phyloP scores from a whole-genome alignment of 2,329 filamentous ascomycete species.

The Microsporum ferrugineum region DNA sequence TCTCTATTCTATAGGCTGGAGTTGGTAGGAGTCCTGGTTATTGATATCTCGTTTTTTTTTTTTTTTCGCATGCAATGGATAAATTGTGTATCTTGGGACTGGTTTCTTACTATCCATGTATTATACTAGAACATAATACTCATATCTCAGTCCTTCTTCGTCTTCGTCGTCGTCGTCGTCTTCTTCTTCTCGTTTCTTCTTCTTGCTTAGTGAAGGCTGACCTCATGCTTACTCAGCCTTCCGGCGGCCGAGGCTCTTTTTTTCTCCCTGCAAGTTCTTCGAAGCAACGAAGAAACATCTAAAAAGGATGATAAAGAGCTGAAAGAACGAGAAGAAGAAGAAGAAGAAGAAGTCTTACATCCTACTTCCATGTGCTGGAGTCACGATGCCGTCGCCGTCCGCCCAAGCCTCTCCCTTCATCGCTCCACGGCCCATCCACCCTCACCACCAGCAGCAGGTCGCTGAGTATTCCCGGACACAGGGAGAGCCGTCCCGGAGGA shows the following conservation, averaged over 20 bases:
- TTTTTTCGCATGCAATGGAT: no score
- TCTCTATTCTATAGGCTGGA: not conserved
- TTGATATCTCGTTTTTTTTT: no score
- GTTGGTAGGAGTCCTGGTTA: no score
- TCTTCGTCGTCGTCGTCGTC: no score
- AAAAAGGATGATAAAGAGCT: not conserved
- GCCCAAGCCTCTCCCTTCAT: constrained; percentile 43
- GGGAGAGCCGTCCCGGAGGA: not conserved
- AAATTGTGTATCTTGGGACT: no score
- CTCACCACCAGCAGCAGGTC: constrained; percentile 11
- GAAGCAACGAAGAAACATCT: not conserved
- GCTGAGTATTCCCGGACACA: constrained; percentile 18
- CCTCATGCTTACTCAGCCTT: not conserved
- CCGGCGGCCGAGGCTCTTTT: not conserved
- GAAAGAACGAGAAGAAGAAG: not conserved
- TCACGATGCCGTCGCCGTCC: constrained; percentile 44
- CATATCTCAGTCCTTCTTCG: no score
- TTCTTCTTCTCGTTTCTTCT: not conserved
- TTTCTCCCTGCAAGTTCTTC: not conserved
- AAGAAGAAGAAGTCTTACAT: not conserved
- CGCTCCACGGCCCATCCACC: constrained; percentile 28
- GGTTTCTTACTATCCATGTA: no score
- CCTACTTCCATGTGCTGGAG: not conserved
- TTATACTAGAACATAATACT: no score
- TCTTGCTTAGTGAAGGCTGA: not conserved